phyloP scores from a whole-genome alignment of 2,329 filamentous ascomycete species.

The Cladosporium oxysporum region DNA sequence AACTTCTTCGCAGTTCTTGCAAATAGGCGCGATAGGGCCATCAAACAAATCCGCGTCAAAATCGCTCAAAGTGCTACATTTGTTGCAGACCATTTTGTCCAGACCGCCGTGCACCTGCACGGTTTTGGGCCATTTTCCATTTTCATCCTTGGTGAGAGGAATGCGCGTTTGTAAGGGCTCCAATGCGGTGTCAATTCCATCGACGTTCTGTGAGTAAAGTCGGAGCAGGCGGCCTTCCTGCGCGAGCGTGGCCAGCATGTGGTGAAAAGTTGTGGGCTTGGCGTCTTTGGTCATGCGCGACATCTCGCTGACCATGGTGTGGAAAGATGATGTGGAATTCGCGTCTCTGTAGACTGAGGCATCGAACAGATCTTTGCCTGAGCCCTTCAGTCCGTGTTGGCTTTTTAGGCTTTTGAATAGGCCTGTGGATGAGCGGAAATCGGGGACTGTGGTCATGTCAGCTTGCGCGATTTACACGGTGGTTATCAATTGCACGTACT shows the following conservation, averaged over 20 bases:
- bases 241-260: conserved; percentile 86
- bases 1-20: conserved; percentile 69
- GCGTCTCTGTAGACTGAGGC: conserved; percentile 96
- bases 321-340: conserved; percentile 83
- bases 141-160: conserved; percentile 67
- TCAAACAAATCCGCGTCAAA: conserved; percentile 81
- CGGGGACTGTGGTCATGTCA: conserved; percentile 65
- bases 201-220: conserved; percentile 95
- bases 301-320: conserved; percentile 91
- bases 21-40: conserved; percentile 80
- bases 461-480: conserved; percentile 23
- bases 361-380: conserved; percentile 94
- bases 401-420: conserved; percentile 83
- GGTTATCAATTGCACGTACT: conserved; percentile 58
- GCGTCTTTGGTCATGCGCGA: conserved; percentile 76
- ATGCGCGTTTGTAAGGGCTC: conserved; percentile 76
- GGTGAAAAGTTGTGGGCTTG: conserved; percentile 84
- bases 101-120: conserved; percentile 92
- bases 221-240: conserved; percentile 84
- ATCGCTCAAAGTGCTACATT: conserved; percentile 75
- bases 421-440: conserved; percentile 89
- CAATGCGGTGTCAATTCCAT: conserved; percentile 87
- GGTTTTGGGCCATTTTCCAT: conserved; percentile 89
- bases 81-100: conserved; percentile 95
- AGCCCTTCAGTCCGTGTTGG: conserved; percentile 88